Evolutionary conservation across 164 flowering plant genomes (phyloP).

Genomic region (Chimonanthus salicifolius): DNA sequence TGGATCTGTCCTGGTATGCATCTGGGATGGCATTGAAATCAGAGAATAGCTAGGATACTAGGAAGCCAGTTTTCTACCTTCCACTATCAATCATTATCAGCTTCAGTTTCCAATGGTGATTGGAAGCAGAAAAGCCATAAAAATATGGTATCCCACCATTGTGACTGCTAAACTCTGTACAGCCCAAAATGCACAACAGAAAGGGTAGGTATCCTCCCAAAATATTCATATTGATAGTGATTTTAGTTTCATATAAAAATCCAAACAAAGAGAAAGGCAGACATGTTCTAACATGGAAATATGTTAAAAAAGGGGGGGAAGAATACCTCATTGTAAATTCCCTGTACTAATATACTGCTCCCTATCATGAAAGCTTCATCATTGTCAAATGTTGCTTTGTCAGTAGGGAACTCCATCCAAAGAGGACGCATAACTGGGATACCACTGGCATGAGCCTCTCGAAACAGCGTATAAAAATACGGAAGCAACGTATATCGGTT

Average conservation of each 20-base stretch:
- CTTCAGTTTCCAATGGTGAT: background rate
- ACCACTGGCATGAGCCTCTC: conserved; percentile 81
- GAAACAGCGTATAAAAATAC: conserved; percentile 85
- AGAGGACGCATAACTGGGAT: conserved; percentile 90
- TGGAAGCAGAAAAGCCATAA: background rate
- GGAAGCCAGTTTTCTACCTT: background rate
- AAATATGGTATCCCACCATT: no score
- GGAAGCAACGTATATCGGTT: conserved; percentile 79
- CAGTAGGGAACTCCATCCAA: conserved; percentile 98
- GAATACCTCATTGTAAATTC: conserved; percentile 70
- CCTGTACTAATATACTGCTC: conserved; percentile 81
- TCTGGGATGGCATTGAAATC: background rate
- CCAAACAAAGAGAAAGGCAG: background rate
- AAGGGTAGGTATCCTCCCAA: background rate
- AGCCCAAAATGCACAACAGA: background rate
- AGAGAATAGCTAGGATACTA: background rate
- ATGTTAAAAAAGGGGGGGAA: background rate
- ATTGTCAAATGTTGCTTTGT: conserved; percentile 76
- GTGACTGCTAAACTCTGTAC: background rate
- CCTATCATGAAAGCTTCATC: conserved; percentile 99
- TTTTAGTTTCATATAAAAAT: background rate
- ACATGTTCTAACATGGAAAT: background rate
- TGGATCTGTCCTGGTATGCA: background rate
- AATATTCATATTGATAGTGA: background rate
- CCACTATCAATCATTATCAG: background rate